Evolutionary conservation across 768 basidiomycete species (phyloP).

Genomic region (Austroboletus festivus): DNA sequence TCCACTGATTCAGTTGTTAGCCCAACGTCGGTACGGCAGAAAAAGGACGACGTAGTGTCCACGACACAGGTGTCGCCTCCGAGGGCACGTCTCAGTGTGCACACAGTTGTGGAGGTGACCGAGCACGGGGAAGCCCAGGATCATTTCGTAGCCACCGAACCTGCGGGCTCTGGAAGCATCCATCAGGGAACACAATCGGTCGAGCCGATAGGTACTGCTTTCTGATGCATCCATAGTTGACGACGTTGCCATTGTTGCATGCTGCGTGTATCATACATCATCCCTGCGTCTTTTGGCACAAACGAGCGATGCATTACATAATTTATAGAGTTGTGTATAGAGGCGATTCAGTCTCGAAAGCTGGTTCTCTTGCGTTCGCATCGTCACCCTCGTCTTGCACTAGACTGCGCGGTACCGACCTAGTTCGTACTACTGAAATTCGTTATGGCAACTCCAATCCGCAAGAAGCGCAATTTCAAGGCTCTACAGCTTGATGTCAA

Average conservation of each 20-base stretch:
- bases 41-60: not conserved
- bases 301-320: conserved; percentile 18
- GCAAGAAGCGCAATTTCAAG: conserved; percentile 93
- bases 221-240: conserved; percentile 19
- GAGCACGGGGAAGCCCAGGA: conserved; percentile 21
- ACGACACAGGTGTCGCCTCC: conserved; percentile 11
- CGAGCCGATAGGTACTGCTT: conserved; percentile 29
- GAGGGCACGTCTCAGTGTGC: conserved; percentile 16
- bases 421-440: conserved; percentile 4
- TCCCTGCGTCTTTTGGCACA: no score
- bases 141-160: conserved; percentile 4
- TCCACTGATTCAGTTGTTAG: conserved; percentile 24
- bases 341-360: not conserved
- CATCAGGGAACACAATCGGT: conserved; percentile 14
- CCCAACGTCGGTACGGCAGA: conserved; percentile 6
- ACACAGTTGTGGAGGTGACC: conserved; percentile 25
- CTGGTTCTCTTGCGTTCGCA: conserved; percentile 18
- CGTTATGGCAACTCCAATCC: conserved; percentile 57
- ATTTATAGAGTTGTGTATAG: conserved; percentile 9
- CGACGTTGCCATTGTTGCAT: no score
- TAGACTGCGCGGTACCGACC: conserved; percentile 3
- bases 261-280: no score
- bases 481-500: conserved; percentile 70
- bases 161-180: conserved; percentile 1
- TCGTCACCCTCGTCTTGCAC: conserved; percentile 10